Percentiles rank a stretch among this genome's conserved stretches.
phyloP scores from a whole-genome alignment of 2,329 filamentous ascomycete genomes.

The Fusarium tupiense region DNA sequence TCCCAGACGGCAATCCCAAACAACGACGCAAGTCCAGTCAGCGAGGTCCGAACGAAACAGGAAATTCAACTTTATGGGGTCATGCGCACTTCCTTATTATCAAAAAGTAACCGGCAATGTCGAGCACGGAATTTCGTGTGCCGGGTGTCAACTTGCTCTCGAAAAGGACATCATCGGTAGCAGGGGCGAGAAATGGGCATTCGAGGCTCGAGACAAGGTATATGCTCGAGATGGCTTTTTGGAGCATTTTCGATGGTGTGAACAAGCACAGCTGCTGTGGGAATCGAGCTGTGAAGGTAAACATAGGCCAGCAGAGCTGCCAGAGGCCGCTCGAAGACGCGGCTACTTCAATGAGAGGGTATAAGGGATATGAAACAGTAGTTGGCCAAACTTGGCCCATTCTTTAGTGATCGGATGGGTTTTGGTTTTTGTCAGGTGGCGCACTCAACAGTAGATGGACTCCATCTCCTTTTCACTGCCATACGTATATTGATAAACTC shows the following conservation, averaged over 20 bases:
- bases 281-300: not conserved
- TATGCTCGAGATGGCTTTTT: not conserved
- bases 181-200: not conserved
- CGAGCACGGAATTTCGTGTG: not conserved
- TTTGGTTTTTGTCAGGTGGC: accelerated
- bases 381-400: accelerated
- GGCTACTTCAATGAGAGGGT: not conserved
- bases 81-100: not conserved
- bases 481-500: not conserved
- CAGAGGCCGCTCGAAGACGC: not conserved
- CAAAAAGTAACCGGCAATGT: not conserved
- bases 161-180: not conserved
- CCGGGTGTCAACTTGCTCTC: not conserved
- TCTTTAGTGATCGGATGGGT: not conserved
- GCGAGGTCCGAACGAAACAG: not conserved
- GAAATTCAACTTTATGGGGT: not conserved
- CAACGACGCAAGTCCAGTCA: accelerated
- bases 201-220: not conserved
- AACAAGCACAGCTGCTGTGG: not conserved
- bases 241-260: not conserved
- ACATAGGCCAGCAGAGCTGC: not conserved
- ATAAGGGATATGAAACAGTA: too few relatives aligned
- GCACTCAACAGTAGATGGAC: accelerated
- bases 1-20: not conserved
- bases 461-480: accelerated